Evolutionary conservation across 176 grass and related monocot species (phyloP), one percentile per base, ranked within the genome.

Genomic region (Cenchrus purpureus): DNA sequence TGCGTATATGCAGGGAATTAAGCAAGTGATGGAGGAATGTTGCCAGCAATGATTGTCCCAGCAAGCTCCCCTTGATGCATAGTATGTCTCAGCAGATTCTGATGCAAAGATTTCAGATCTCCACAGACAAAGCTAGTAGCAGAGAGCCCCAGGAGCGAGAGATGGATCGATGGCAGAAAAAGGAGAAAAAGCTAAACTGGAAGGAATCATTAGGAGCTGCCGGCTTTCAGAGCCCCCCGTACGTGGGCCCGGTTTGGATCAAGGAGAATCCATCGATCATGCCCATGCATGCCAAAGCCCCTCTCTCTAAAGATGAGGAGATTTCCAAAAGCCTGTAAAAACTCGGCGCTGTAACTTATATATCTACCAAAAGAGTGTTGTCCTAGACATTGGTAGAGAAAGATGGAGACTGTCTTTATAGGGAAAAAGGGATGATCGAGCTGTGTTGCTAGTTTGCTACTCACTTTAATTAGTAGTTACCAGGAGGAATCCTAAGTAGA

Each of bases 1-100:
- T 32, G 71, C 85, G 71, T 81, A 84, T 80, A 91, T 71, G 89
- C 89, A 85, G 77, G 85, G 81, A 91, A 91, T 84, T 88, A 85
- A 57, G 64, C 81, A 63, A 78, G 83, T 74, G 90, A 86, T 48
- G 79, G 54, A 89, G 68, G 90, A 92, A 92, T 92, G 90, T 92
- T 92, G 73, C 86, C 56, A 89, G 83, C 83, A 92, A 92, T 92
- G 82, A 89, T 92, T 88, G 78, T 88, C 82, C 90, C 81, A 82
- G 73, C 78, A 82, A 79, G 61, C 68, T 59, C 34, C 34, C 83
- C 73, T 92, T 79, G 86, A 82, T 72, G 76, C 81, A 86, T 20
- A 83, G 22, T 32, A 2, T 71, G 76, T 65, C 87, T 89, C 90
- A 28, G 51, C 84, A 92, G 80, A 89, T 92, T 92, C 91, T 89